phyloP scores from a whole-genome alignment of 257 asterid genomes.

The Solanum virginianum region DNA sequence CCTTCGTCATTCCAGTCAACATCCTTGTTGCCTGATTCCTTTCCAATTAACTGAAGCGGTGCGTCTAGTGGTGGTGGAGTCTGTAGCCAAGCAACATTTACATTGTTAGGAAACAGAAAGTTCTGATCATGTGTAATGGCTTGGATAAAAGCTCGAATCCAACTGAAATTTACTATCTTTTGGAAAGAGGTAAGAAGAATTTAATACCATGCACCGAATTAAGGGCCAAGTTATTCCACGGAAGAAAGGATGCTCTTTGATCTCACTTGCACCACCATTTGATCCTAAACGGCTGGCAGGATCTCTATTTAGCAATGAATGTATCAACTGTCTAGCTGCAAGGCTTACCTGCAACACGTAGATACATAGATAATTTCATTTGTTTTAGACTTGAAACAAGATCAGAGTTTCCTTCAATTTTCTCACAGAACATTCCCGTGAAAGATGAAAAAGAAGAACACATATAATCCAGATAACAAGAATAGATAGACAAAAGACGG shows the following conservation, averaged over 20 bases:
- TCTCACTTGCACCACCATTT: slow-evolving; percentile 76
- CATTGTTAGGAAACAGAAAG: background rate
- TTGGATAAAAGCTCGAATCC: background rate
- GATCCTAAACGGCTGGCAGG: slow-evolving; percentile 84
- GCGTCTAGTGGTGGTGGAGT: slow-evolving; percentile 74
- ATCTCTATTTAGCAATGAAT: slow-evolving; percentile 68
- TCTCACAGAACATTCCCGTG: background rate
- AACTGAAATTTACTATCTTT: background rate
- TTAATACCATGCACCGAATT: slow-evolving; percentile 76
- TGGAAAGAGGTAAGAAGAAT: background rate
- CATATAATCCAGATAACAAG: background rate
- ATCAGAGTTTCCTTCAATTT: background rate
- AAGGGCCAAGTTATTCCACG: slow-evolving; percentile 85
- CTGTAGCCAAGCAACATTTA: slow-evolving; percentile 23
- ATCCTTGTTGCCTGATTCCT: slow-evolving; percentile 44
- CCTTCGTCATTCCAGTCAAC: slow-evolving; percentile 71
- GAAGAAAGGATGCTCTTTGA: slow-evolving; percentile 83
- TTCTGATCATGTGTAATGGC: background rate
- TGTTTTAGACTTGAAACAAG: background rate
- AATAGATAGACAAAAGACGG: background rate
- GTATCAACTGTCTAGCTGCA: slow-evolving; percentile 71
- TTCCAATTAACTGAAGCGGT: slow-evolving; percentile 62
- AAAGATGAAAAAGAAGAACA: background rate
- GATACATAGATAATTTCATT: background rate
- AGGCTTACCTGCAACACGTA: slow-evolving; percentile 47